Evolutionary conservation across 805 yeast genomes (phyloP), one percentile per base, ranked within the genome.

Genomic region (Ogataea henricii): DNA sequence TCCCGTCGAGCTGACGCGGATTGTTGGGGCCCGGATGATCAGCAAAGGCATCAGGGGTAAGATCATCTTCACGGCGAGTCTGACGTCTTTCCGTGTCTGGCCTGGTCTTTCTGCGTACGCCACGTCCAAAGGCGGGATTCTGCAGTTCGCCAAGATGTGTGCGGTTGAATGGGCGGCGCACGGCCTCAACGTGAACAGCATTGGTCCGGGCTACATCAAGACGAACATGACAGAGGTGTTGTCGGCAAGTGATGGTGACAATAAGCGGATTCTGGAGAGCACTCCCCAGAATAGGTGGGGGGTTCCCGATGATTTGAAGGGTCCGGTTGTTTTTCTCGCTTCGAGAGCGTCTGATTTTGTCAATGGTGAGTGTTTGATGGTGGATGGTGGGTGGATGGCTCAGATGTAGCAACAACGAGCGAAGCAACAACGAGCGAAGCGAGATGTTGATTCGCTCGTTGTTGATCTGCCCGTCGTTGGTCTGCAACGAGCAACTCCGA

Each of bases 361-460:
- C 41, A 69, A 74, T 47, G 85, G 85, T 34, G 74, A 78, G 44
- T 73, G 73, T 51, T 53, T 80, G 37, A 62, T 67, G 48, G 82
- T 79, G 40, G 84, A 80, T 54, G 84, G 84, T 47, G 84, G 83
- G 30, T 80, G 73, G 72, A 62, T 71, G 68, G 72, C 62, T 17
- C 32, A 8, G 14, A 14, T 34, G 40, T 34, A 13, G 21, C 25
- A 17, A 17, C n/a, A 37, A 14, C n/a, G n/a, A n/a, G n/a, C n/a
- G n/a, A n/a, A n/a, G n/a, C n/a, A n/a, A n/a, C n/a, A n/a, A n/a
- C n/a, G n/a, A n/a, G n/a, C n/a, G n/a, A n/a, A n/a, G n/a, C n/a
- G n/a, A n/a, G n/a, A n/a, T n/a, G n/a, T n/a, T n/a, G n/a, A n/a
- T n/a, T n/a, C n/a, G n/a, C n/a, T n/a, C n/a, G n/a, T n/a, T n/a